Conservation (phyloP, 495 filamentous ascomycete species). For the Evernia prunastri region DNA sequence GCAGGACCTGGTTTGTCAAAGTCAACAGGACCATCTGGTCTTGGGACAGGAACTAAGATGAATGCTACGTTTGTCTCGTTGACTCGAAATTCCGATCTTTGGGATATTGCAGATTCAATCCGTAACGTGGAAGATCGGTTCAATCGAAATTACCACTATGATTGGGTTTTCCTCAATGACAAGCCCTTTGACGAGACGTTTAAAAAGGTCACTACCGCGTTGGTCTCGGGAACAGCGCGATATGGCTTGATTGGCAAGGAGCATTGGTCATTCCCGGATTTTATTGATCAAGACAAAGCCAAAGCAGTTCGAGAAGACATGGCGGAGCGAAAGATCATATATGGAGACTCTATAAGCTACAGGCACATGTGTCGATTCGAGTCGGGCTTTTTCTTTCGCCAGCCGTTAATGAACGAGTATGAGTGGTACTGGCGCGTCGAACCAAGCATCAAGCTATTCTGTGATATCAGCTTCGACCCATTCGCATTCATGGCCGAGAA, state of each 20-base stretch:
- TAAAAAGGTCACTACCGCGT: conserved; percentile 79
- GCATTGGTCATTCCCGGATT: conserved; percentile 85
- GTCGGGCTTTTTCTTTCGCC: conserved; percentile 89
- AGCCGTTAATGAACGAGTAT: conserved; percentile 72
- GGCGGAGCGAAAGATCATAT: conserved; percentile 80
- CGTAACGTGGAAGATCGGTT: conserved; percentile 95
- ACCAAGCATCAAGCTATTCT: conserved; percentile 81
- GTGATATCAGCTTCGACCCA: conserved; percentile 75
- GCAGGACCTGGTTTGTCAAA: neutral
- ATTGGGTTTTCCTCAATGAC: conserved; percentile 99
- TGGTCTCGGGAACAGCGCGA: conserved; percentile 84
- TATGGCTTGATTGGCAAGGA: conserved; percentile 81
- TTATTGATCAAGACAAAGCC: conserved; percentile 82
- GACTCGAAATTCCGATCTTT: conserved; percentile 85
- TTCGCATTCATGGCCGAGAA: conserved; percentile 85
- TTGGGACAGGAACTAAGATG: conserved; percentile 45
- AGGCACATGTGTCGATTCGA: conserved; percentile 94
- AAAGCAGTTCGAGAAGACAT: conserved; percentile 76
- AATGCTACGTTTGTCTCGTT: conserved; percentile 97
- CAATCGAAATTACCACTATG: conserved; percentile 92
- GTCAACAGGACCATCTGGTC: conserved; percentile 17
- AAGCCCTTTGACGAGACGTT: conserved; percentile 86
- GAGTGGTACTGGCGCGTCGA: conserved; percentile 94
- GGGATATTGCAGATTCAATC: conserved; percentile 94
- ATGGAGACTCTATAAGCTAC: conserved; percentile 88